These are phyloP conservation scores for Aspergillus neoniger DNA, from an alignment of 2,329 filamentous ascomycete genomes.

Conservation along the genomic window DNA sequence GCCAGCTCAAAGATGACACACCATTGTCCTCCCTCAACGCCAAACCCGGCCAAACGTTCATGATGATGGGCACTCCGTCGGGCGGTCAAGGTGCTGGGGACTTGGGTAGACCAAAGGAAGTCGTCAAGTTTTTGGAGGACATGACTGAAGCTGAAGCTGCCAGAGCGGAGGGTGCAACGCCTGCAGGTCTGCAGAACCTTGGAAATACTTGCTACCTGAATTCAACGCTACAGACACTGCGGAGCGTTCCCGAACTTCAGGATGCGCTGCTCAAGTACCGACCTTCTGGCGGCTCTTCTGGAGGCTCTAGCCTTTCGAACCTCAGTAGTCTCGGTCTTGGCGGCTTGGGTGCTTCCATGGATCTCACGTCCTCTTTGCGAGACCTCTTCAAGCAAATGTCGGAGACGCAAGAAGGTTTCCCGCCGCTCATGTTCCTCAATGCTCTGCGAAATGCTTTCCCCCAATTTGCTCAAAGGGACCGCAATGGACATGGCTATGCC, in stretches of 20 bases:
- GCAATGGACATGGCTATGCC: constrained; percentile 80
- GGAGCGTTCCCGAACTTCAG: constrained; percentile 87
- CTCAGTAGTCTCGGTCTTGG: constrained; percentile 59
- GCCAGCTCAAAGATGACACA: constrained; percentile 93
- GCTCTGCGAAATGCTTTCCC: constrained; percentile 78
- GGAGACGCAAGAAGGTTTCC: constrained; percentile 82
- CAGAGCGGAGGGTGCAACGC: constrained; percentile 77
- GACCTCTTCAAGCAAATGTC: constrained; percentile 88
- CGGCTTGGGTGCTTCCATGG: constrained; percentile 61
- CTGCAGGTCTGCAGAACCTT: constrained; percentile 84
- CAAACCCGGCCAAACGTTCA: constrained; percentile 82
- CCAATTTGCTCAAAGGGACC: constrained; percentile 88
- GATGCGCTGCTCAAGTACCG: constrained; percentile 70
- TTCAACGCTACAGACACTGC: constrained; percentile 89
- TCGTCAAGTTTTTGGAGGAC: constrained; percentile 88
- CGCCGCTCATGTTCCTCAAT: constrained; percentile 78
- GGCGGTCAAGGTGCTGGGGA: constrained; percentile 61
- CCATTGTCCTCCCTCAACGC: constrained; percentile 80
- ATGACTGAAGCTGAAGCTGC: constrained; percentile 95
- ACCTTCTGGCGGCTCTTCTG: constrained; percentile 35
- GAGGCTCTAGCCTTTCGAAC: constrained; percentile 42
- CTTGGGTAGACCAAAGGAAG: constrained; percentile 72
- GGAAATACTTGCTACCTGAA: constrained; percentile 99
- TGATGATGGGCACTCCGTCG: constrained; percentile 94
- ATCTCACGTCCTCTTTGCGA: constrained; percentile 75